phyloP scores from a whole-genome alignment of 768 basidiomycete genomes.

The Kwoniella heveanensis region DNA sequence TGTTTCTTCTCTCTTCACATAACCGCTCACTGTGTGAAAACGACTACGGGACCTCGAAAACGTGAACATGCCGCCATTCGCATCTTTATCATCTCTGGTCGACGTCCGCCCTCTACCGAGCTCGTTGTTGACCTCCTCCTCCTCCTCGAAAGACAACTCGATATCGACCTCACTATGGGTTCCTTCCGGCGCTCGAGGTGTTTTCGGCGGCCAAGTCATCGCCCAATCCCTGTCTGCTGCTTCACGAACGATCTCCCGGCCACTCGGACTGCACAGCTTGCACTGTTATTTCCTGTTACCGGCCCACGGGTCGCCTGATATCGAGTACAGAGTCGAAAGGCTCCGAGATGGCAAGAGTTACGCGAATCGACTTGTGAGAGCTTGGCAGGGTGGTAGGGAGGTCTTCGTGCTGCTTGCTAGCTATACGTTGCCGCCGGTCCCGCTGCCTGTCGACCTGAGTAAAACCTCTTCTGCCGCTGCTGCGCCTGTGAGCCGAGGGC shows the following conservation, averaged over 20 bases:
- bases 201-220: conserved; percentile 57
- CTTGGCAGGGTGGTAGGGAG: conserved; percentile 46
- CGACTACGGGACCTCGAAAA: too few relatives aligned
- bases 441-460: conserved; percentile 5
- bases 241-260: conserved; percentile 31
- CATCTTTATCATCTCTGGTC: not conserved
- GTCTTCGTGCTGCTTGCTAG: conserved; percentile 52
- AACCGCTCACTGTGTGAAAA: too few relatives aligned
- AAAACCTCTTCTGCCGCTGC: not conserved
- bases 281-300: conserved; percentile 55
- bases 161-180: conserved; percentile 41
- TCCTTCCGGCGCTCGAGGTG: conserved; percentile 50
- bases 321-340: conserved; percentile 49
- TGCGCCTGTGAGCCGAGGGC: not conserved
- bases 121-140: not conserved
- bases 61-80: conserved; percentile 1
- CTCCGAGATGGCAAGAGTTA: conserved; percentile 52
- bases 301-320: conserved; percentile 35
- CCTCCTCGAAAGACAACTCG: conserved; percentile 9
- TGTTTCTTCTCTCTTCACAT: too few relatives aligned
- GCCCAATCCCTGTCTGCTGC: conserved; percentile 52
- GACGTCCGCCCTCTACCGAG: not conserved
- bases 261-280: conserved; percentile 45
- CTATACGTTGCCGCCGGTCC: conserved; percentile 39
- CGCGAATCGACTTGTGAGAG: conserved; percentile 47